A percentile compares a stretch with the other conserved stretches of the same genome.
Conservation (phyloP, 2,329 filamentous ascomycete genomes). For the Alternaria triticimaculans region DNA sequence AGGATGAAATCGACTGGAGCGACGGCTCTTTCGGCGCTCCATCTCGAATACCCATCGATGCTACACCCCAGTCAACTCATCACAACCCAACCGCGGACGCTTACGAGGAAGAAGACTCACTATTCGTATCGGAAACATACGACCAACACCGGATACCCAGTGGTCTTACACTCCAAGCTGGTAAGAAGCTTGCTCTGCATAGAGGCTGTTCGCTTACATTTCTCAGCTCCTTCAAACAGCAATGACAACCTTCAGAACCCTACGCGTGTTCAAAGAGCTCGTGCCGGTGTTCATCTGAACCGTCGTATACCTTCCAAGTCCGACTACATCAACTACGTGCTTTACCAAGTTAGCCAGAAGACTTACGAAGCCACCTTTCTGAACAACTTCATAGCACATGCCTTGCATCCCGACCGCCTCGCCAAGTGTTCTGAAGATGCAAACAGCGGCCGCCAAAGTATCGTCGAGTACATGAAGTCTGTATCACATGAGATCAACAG, state of each 20-base stretch:
- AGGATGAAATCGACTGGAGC: constrained; percentile 37
- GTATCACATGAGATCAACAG: constrained; percentile 22
- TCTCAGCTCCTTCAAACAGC: neutral
- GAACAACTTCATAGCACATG: constrained; percentile 29
- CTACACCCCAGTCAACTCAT: neutral
- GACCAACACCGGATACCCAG: constrained; percentile 1
- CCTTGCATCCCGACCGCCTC: constrained; percentile 24
- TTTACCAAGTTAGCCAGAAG: constrained; percentile 37
- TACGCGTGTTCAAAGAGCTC: constrained; percentile 12
- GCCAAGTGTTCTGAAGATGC: constrained; percentile 11
- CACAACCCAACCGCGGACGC: neutral
- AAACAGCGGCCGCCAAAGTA: neutral
- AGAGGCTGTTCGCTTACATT: neutral
- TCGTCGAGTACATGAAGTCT: constrained; percentile 22
- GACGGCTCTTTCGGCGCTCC: constrained; percentile 22
- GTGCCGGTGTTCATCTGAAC: constrained; percentile 10
- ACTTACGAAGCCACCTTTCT: constrained; percentile 32
- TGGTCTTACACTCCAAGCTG: constrained; percentile 5
- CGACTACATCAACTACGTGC: constrained; percentile 25
- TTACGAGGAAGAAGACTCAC: neutral
- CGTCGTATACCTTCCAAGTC: constrained; percentile 24
- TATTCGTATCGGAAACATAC: neutral
- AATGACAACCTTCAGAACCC: neutral
- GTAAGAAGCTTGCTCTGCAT: constrained; percentile 1
- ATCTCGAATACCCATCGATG: neutral